A percentile compares a stretch with the other conserved stretches of the same genome.
phyloP scores from a whole-genome alignment of 192 early-diverging fungal species.

The Backusella australiensis region DNA sequence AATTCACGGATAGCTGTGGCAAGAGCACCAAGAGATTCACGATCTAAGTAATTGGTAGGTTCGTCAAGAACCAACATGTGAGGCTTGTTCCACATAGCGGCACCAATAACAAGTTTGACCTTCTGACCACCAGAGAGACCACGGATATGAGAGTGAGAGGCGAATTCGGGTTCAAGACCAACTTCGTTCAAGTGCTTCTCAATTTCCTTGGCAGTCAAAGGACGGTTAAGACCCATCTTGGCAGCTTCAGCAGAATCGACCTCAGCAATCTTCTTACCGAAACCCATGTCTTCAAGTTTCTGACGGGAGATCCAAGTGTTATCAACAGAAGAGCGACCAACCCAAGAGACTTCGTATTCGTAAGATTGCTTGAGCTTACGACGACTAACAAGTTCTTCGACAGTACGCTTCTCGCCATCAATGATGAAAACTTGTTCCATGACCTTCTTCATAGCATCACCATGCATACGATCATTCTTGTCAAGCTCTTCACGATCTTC shows the following conservation, averaged over 20 bases:
- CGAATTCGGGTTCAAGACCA: conserved; percentile 75
- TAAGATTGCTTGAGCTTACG: conserved; percentile 80
- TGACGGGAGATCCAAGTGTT: conserved; percentile 74
- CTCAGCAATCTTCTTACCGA: conserved; percentile 73
- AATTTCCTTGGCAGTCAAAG: conserved; percentile 67
- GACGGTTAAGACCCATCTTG: conserved; percentile 69
- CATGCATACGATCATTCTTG: conserved; percentile 67
- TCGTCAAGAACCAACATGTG: conserved; percentile 91
- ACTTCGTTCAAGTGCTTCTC: conserved; percentile 76
- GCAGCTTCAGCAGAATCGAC: conserved; percentile 77
- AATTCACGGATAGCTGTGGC: conserved; percentile 74
- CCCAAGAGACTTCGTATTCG: conserved; percentile 83
- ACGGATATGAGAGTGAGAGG: conserved; percentile 64
- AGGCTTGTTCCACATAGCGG: conserved; percentile 84
- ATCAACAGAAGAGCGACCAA: conserved; percentile 56
- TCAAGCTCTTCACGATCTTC: conserved; percentile 75
- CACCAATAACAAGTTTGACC: conserved; percentile 82
- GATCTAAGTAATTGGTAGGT: conserved; percentile 76
- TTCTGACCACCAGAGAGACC: conserved; percentile 82
- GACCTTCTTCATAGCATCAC: conserved; percentile 62
- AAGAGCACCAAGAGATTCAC: conserved; percentile 62
- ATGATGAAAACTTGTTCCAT: conserved; percentile 49
- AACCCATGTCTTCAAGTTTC: conserved; percentile 69
- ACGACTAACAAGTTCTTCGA: conserved; percentile 64
- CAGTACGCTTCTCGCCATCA: conserved; percentile 63